Percentiles rank a stretch among this genome's conserved stretches.
These are phyloP conservation scores for Agrostemma githago DNA, from an alignment of 148 eudicot genomes.

Conservation along the genomic window DNA sequence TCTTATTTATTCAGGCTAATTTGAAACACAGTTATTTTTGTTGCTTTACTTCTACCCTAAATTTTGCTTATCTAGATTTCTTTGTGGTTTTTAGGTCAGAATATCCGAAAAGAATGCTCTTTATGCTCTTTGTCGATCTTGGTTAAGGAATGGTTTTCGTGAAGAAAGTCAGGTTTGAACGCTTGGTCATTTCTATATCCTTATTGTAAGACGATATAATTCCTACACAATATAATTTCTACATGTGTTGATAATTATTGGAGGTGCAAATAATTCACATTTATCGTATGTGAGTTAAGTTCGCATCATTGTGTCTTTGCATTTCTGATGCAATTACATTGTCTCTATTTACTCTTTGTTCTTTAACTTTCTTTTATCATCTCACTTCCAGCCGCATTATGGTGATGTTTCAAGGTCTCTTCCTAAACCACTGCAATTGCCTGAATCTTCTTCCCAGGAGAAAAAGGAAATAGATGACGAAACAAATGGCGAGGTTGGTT, in stretches of 20 bases:
- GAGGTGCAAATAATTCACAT: background rate
- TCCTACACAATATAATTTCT: background rate
- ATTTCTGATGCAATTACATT: background rate
- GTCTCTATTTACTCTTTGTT: conserved; percentile 7
- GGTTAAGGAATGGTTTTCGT: conserved; percentile 76
- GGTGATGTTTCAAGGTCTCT: conserved; percentile 50
- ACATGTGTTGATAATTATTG: background rate
- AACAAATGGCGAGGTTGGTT: conserved; percentile 54
- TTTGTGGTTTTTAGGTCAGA: conserved; percentile 47
- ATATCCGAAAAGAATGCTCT: conserved; percentile 53
- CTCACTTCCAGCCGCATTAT: conserved; percentile 41
- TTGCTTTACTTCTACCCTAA: background rate
- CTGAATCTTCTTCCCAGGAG: conserved; percentile 31
- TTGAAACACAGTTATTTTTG: background rate
- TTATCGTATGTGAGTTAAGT: background rate
- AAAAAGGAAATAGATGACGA: conserved; percentile 35
- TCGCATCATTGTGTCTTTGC: background rate
- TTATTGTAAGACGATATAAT: background rate
- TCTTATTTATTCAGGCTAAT: background rate
- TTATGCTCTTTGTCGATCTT: conserved; percentile 75
- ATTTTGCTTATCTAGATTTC: conserved; percentile 10
- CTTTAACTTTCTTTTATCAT: background rate
- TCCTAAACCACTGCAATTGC: conserved; percentile 56
- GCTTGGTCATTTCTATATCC: conserved; percentile 1
- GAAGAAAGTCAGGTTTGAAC: conserved; percentile 58